These are phyloP conservation scores for Ogataea nonfermentans DNA, from an alignment of 805 yeast species.

Conservation along the genomic window DNA sequence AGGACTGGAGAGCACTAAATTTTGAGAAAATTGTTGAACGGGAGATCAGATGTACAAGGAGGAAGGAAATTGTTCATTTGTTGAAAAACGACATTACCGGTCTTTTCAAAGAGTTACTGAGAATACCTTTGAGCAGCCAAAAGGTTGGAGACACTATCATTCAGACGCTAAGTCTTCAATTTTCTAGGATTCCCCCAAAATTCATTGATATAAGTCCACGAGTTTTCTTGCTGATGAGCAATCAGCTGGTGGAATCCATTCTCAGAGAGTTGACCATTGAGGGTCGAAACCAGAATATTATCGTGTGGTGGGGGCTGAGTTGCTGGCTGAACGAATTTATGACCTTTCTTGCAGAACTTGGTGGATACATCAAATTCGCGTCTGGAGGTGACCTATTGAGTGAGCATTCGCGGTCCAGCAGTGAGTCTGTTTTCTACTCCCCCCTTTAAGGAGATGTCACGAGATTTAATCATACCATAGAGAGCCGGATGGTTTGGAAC, in stretches of 20 bases:
- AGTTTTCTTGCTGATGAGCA: slow-evolving; percentile 50
- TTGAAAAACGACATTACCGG: slow-evolving; percentile 36
- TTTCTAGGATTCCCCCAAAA: slow-evolving; percentile 27
- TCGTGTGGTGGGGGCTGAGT: slow-evolving; percentile 72
- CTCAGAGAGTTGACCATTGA: slow-evolving; percentile 59
- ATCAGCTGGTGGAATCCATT: slow-evolving; percentile 55
- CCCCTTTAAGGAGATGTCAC: neutral
- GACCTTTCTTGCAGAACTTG: slow-evolving; percentile 62
- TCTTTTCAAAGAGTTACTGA: slow-evolving; percentile 2
- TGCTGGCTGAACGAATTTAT: slow-evolving; percentile 78
- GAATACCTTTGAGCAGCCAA: neutral
- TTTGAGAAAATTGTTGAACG: slow-evolving; percentile 16
- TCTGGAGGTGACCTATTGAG: slow-evolving; percentile 9
- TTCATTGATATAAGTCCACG: slow-evolving; percentile 55
- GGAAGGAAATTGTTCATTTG: slow-evolving; percentile 29
- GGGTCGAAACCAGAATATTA: slow-evolving; percentile 55
- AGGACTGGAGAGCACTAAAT: slow-evolving; percentile 44
- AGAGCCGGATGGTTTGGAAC: neutral
- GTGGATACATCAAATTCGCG: slow-evolving; percentile 46
- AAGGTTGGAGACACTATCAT: slow-evolving; percentile 16
- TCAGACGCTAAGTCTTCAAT: slow-evolving; percentile 14
- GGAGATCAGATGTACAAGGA: slow-evolving; percentile 19
- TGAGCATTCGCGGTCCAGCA: slow-evolving; percentile 18
- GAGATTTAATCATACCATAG: neutral
- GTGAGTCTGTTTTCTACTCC: slow-evolving; percentile 15